Conservation (phyloP, 768 basidiomycete genomes). For the Auricularia cornea region DNA sequence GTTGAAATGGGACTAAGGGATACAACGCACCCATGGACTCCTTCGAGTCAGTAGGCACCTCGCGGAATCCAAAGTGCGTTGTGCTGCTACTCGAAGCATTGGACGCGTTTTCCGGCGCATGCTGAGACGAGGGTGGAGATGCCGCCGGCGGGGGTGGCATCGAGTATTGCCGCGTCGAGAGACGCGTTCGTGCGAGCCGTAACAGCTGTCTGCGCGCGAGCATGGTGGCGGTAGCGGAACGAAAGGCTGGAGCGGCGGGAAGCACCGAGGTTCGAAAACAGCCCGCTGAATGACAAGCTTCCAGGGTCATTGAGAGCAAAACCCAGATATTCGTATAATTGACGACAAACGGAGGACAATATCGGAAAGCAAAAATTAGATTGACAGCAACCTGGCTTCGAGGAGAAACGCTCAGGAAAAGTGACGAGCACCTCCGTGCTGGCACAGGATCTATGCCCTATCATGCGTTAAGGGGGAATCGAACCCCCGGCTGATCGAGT, state of each 20-base stretch:
- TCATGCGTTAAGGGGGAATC: not conserved
- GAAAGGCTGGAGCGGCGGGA: no score
- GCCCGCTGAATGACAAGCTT: no score
- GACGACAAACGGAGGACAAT: no score
- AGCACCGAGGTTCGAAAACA: no score
- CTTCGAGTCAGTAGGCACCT: not conserved
- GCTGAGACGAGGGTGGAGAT: not conserved
- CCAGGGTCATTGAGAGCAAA: not conserved
- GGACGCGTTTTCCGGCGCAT: not conserved
- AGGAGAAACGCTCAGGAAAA: no score
- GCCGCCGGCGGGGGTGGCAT: not conserved
- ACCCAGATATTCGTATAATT: no score
- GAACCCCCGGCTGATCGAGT: not conserved
- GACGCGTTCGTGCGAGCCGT: not conserved
- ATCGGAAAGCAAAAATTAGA: no score
- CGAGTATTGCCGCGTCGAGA: not conserved
- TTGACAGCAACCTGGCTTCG: no score
- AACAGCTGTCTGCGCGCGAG: not conserved
- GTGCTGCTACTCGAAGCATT: conserved; percentile 1
- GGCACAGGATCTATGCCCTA: no score
- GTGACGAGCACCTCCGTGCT: no score
- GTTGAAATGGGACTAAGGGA: not conserved
- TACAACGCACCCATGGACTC: not conserved
- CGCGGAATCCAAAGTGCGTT: not conserved
- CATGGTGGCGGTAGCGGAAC: no score